These are phyloP conservation scores for Talaromyces nanjingensis DNA, from an alignment of 495 filamentous ascomycete genomes.

Conservation along the genomic window DNA sequence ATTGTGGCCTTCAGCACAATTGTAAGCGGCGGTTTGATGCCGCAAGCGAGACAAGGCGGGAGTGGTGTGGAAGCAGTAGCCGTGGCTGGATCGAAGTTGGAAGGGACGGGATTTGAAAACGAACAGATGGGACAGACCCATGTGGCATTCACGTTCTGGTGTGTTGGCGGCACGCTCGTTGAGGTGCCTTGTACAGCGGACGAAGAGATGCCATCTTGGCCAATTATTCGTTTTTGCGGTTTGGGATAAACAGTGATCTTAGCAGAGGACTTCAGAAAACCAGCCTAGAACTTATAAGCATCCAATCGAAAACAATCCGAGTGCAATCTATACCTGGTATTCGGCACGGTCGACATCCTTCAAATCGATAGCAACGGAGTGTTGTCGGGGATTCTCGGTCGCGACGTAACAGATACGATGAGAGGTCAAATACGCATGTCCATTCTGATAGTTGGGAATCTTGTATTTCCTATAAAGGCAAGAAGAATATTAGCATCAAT, in stretches of 20 bases:
- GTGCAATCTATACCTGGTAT: constrained; percentile 60
- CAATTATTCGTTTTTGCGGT: constrained; percentile 45
- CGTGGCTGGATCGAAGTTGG: constrained; percentile 80
- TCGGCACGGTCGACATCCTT: constrained; percentile 89
- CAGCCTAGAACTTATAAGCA: constrained; percentile 49
- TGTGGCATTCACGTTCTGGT: constrained; percentile 54
- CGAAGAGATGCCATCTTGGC: constrained; percentile 18
- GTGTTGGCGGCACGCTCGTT: constrained; percentile 14
- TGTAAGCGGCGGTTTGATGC: constrained; percentile 81
- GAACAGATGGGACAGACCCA: constrained; percentile 98
- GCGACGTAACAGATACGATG: constrained; percentile 95
- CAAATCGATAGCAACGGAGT: constrained; percentile 77
- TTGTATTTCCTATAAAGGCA: constrained; percentile 73
- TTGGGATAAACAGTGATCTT: constrained; percentile 90
- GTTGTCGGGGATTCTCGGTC: constrained; percentile 75
- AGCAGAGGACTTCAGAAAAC: constrained; percentile 90
- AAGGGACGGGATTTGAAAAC: constrained; percentile 91
- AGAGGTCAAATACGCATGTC: constrained; percentile 91
- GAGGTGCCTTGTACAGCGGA: background rate
- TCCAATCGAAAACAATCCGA: background rate
- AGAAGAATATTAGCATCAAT: background rate
- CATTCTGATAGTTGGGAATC: constrained; percentile 88
- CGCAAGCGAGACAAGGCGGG: constrained; percentile 85
- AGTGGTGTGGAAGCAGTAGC: constrained; percentile 69
- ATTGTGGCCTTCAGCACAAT: constrained; percentile 82